Evolutionary conservation across 2,329 filamentous ascomycete species (phyloP), one percentile per base, ranked within the genome.

Genomic region (Drechslerella dactyloides): DNA sequence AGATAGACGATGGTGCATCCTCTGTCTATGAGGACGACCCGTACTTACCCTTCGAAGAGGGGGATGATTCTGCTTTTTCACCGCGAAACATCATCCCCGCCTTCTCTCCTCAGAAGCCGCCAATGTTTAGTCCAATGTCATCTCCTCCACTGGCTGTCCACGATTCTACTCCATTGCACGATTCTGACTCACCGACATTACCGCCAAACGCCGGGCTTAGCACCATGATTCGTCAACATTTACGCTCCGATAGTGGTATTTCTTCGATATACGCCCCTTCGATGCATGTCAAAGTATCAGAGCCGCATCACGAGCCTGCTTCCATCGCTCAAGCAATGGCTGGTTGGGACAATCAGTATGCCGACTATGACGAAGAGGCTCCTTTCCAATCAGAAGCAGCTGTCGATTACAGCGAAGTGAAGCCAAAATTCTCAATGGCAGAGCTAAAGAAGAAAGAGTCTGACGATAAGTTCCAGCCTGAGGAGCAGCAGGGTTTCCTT

Each of bases 181-280:
- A 75, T 19, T 78, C 79, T 2, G 91, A 96, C 76, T 96, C 92
- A 0, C 92, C 93, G 0, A 96, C 91, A 0, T 81, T 96, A 4
- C 89, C 89, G 1, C 88, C 90, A 0, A 82, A 82, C 15, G 81
- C 81, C 17, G 91, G 90, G 0, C 82, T 97, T 15, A 93, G 89
- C 76, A 90, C 89, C 1, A 85, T 96, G 82, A 88, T 96, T 51
- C 87, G 89, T 33, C 89, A 93, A 73, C 94, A 97, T 81, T 81
- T 97, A 44, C 87, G 94, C 56, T 87, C 87, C 35, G 87, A 89
- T 74, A 97, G 93, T 80, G 89, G 88, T 68, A 85, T 87, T 13
- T 97, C 93, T 0, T 96, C 91, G 0, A 83, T 94, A 24, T 91
- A 91, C 75, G 86, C 85, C 24, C 81, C 81, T 17, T 76, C 75